phyloP scores from a whole-genome alignment of 2,329 filamentous ascomycete species.

The Berkeleyomyces rouxiae region DNA sequence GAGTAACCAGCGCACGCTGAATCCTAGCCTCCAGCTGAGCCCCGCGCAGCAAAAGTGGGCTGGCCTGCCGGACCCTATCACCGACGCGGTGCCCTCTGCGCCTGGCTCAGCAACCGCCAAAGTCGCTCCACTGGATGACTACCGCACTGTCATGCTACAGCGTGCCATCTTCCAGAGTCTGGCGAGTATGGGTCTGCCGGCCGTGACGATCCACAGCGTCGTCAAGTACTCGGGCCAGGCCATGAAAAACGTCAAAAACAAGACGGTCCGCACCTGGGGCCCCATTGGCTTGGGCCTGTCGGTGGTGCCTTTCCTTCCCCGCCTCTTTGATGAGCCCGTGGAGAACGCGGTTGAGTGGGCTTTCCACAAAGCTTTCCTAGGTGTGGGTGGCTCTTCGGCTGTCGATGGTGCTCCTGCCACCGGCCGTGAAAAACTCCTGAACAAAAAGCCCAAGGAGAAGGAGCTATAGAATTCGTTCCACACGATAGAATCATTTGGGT shows the following conservation, averaged over 20 bases:
- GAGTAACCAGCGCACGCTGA: constrained; percentile 59
- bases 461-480: constrained; percentile 20
- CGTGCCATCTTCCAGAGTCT: constrained; percentile 78
- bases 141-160: constrained; percentile 77
- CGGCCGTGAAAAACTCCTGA: constrained; percentile 30
- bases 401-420: constrained; percentile 39
- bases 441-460: constrained; percentile 30
- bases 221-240: constrained; percentile 76
- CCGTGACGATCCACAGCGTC: constrained; percentile 84
- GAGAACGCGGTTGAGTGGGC: constrained; percentile 80
- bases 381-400: constrained; percentile 45
- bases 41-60: constrained; percentile 31
- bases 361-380: constrained; percentile 68
- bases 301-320: constrained; percentile 68
- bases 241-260: constrained; percentile 69
- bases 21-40: constrained; percentile 46
- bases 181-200: constrained; percentile 85
- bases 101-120: constrained; percentile 18
- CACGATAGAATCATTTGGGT: neutral
- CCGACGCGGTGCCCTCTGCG: constrained; percentile 2
- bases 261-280: constrained; percentile 61
- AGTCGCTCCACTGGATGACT: constrained; percentile 69
- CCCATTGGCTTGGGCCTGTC: constrained; percentile 73
- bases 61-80: constrained; percentile 25
- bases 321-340: constrained; percentile 79